A percentile compares a stretch with the other conserved stretches of the same genome.
phyloP scores from a whole-genome alignment of 352 stramenopile species.

The Globisporangium rhizosaccharum region DNA sequence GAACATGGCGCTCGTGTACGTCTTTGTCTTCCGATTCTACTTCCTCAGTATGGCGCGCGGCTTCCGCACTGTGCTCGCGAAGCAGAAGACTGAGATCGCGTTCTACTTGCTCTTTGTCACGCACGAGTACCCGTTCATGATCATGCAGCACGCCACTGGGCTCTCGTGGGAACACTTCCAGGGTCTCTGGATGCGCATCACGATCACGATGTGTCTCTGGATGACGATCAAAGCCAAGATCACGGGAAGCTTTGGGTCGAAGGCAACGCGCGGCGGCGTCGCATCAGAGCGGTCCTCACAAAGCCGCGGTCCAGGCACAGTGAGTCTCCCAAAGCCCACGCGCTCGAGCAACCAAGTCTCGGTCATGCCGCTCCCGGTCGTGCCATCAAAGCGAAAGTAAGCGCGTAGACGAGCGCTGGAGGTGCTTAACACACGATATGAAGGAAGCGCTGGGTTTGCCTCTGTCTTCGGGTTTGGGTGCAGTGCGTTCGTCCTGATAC shows the following conservation, averaged over 20 bases:
- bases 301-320: no score
- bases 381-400: background rate
- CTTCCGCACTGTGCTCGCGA: conserved; percentile 1
- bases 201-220: conserved; percentile 11
- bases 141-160: conserved; percentile 12
- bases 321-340: no score
- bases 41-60: conserved; percentile 21
- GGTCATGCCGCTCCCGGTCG: background rate
- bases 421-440: no score
- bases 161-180: conserved; percentile 33
- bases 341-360: no score
- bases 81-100: conserved; percentile 16
- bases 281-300: background rate
- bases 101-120: conserved; percentile 25
- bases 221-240: background rate
- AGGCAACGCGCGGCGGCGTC: background rate
- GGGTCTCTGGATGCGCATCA: conserved; percentile 32
- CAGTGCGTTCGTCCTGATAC: no score
- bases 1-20: conserved; percentile 22
- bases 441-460: no score
- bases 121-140: conserved; percentile 34
- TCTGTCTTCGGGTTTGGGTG: no score
- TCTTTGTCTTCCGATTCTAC: conserved; percentile 32
- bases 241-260: background rate
- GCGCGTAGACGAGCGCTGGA: background rate